Conservation (phyloP, 1,284 basidiomycete species). For the Caloboletus inedulis region DNA sequence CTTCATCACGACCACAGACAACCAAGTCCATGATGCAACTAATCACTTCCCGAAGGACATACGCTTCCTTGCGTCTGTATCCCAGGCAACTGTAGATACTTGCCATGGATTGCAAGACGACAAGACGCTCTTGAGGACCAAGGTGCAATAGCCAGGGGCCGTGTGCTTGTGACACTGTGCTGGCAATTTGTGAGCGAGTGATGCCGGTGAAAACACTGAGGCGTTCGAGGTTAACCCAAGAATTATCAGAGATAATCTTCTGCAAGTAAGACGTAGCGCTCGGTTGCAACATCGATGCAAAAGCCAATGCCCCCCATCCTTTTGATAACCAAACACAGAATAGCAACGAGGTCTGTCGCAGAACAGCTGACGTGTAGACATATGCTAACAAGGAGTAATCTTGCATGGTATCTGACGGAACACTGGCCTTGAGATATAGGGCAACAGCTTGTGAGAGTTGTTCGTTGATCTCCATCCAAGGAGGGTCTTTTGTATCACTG, state of each 20-base stretch:
- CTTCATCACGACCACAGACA: conserved; percentile 73
- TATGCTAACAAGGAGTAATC: conserved; percentile 60
- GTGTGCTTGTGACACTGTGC: conserved; percentile 64
- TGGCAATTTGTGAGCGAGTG: conserved; percentile 63
- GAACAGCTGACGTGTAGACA: conserved; percentile 61
- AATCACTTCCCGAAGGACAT: conserved; percentile 78
- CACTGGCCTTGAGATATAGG: conserved; percentile 58
- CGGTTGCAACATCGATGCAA: conserved; percentile 70
- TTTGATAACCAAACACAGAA: conserved; percentile 82
- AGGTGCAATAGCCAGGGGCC: conserved; percentile 86
- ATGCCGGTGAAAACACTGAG: conserved; percentile 67
- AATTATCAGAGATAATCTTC: conserved; percentile 41
- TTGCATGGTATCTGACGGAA: conserved; percentile 53
- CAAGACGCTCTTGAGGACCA: conserved; percentile 70
- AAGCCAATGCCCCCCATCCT: conserved; percentile 81
- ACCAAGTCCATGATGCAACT: conserved; percentile 78
- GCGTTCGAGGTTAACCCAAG: conserved; percentile 53
- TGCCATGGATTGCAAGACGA: conserved; percentile 65
- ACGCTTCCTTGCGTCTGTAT: conserved; percentile 81
- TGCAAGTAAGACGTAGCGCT: conserved; percentile 55
- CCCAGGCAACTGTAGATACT: conserved; percentile 76
- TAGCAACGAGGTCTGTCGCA: conserved; percentile 67
- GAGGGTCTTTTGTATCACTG: conserved; percentile 51
- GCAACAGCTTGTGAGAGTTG: conserved; percentile 62
- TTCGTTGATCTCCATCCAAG: conserved; percentile 68